Evolutionary conservation across 2,329 filamentous ascomycete species (phyloP).

Genomic region (Ceratocystis variospora): DNA sequence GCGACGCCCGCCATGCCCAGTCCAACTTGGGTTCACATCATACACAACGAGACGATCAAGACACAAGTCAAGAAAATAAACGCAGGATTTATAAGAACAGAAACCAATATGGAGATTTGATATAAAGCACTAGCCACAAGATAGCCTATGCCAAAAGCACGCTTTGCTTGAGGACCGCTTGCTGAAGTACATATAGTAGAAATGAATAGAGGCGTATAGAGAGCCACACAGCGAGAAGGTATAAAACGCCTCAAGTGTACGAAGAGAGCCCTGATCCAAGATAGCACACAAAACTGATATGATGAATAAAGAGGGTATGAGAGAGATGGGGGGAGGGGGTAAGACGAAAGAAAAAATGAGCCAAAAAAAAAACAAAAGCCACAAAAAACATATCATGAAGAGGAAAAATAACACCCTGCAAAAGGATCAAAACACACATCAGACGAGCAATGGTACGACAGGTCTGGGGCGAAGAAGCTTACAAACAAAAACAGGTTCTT

Average conservation of each 20-base stretch:
- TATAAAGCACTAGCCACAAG: not conserved
- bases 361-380: not conserved
- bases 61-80: not conserved
- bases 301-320: not conserved
- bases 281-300: not conserved
- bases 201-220: not conserved
- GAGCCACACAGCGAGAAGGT: not conserved
- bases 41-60: not conserved
- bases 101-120: not conserved
- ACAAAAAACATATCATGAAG: slow-evolving; percentile 10
- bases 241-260: not conserved
- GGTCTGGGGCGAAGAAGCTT: not conserved
- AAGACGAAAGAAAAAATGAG: not conserved
- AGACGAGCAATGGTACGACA: not conserved
- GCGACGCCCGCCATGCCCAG: no score
- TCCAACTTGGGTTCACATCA: no score
- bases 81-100: not conserved
- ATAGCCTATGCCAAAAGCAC: no score
- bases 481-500: slow-evolving; percentile 20
- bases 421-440: not conserved
- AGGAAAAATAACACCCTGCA: not conserved
- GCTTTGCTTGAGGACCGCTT: not conserved
- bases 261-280: not conserved
- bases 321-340: not conserved
- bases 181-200: not conserved